Evolutionary conservation across 2,329 filamentous ascomycete genomes (phyloP).

Genomic region (Macroventuria anomochaeta): DNA sequence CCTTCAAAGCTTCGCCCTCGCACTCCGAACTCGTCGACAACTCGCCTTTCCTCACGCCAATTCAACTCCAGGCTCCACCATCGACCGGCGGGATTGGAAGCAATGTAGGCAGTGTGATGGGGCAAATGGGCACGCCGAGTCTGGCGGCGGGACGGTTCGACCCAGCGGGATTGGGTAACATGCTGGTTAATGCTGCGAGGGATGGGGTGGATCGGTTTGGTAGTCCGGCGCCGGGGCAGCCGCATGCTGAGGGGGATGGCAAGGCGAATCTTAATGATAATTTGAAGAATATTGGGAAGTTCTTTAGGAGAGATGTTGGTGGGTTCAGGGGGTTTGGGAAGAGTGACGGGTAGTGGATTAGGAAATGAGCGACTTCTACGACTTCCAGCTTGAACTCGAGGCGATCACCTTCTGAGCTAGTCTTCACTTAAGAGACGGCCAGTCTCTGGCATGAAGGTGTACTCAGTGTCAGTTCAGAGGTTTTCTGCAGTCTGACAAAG

Average conservation of each 20-base stretch:
- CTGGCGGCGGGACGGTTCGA: conserved; percentile 67
- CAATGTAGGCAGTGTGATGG: conserved; percentile 47
- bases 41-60: conserved; percentile 46
- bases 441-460: no score
- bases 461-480: no score
- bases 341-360: conserved; percentile 31
- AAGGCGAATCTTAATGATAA: conserved; percentile 88
- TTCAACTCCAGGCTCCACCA: conserved; percentile 50
- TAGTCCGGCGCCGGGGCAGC: conserved; percentile 53
- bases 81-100: conserved; percentile 52
- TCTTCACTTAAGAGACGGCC: no score
- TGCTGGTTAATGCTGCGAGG: conserved; percentile 83
- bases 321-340: conserved; percentile 48
- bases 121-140: conserved; percentile 47
- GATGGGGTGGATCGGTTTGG: conserved; percentile 83
- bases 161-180: conserved; percentile 81
- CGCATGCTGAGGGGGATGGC: conserved; percentile 31
- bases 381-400: no score
- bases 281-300: conserved; percentile 93
- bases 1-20: conserved; percentile 72
- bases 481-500: no score
- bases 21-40: conserved; percentile 67
- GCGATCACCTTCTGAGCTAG: no score
- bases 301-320: conserved; percentile 88
- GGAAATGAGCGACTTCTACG: not conserved